Base-by-base conservation (phyloP, 176 grass and related monocot genomes). In the Metroxylon sagu region DNA sequence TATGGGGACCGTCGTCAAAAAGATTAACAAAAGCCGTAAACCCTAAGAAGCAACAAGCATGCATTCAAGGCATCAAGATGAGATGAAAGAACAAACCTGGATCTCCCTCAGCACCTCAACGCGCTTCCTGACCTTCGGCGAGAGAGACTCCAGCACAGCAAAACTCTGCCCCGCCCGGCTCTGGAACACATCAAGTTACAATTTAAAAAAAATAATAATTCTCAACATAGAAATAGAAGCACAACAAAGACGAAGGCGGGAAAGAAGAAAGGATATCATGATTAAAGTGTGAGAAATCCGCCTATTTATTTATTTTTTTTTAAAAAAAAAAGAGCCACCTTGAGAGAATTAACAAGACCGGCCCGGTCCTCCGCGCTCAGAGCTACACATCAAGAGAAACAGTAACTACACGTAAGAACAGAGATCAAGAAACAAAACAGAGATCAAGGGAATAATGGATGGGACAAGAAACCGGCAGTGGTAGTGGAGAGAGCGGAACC, bases 361-460 rank as follows among this genome's bases (percentile, higher is more conserved):
- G 59, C 70, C 6, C 59, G 60, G 27, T 62, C 70, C 50, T 62
- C 70, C 70, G 18, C 70, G 49, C 50, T 63, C 51, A 73, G 10
- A 17, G 28, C 70, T 73, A 26, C 21, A 54, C 12, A 14, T 43
- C 35, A 43, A 2, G 15, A 2, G 15, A 18, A 39, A 14, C 14
- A 48, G 27, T 7, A 35, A 8, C 12, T 18, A 48, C 5, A 31
- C 50, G 43, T 18, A 52, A 10, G 18, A 31, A 19, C 31, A 19
- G n/a, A 65, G 18, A 51, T 3, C 19, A 4, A 53, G 5, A 16
- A 28, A 16, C 4, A 48, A 54, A 16, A 54, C 53, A 14, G 16
- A 14, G 26, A 29, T 18, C 8, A 29, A 5, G 18, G 7, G 4
- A 65, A 4, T 3, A 69, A 25, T 25, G 29, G 21, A 30, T 25